Evolutionary conservation across 306 rosid species (phyloP).

Genomic region (Carpinus viminea): DNA sequence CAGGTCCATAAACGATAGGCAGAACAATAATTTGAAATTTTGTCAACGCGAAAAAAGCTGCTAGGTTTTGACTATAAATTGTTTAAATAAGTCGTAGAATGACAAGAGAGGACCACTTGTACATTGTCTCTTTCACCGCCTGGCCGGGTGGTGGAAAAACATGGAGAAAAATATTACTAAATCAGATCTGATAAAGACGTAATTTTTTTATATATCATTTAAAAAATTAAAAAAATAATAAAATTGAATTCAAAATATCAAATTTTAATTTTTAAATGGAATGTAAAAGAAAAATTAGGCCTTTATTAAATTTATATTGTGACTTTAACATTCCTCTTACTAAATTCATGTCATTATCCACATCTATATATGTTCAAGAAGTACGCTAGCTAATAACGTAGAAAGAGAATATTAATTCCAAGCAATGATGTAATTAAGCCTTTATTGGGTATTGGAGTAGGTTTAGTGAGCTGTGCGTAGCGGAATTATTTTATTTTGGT

Average conservation of each 20-base stretch:
- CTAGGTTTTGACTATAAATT: slow-evolving; percentile 8
- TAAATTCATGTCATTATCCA: background rate
- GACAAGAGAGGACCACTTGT: background rate
- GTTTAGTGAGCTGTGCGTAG: background rate
- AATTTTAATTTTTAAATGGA: too few species aligned
- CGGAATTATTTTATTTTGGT: too few species aligned
- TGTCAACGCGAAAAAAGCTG: slow-evolving; percentile 1
- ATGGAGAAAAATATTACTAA: background rate
- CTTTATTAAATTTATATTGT: too few species aligned
- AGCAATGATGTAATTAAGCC: background rate
- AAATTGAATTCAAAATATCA: too few species aligned
- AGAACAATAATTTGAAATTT: background rate
- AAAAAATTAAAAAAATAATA: too few species aligned
- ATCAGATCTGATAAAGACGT: too few species aligned
- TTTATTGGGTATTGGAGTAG: slow-evolving; percentile 4
- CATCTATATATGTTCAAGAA: background rate
- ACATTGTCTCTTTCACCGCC: background rate
- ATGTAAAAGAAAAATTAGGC: too few species aligned
- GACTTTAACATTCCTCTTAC: too few species aligned
- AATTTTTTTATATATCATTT: too few species aligned
- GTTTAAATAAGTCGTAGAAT: background rate
- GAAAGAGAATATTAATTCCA: background rate
- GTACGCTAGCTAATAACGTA: background rate
- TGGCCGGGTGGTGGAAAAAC: background rate
- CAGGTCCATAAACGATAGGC: background rate